phyloP scores from a whole-genome alignment of 768 basidiomycete genomes.

The Jaapia argillacea region DNA sequence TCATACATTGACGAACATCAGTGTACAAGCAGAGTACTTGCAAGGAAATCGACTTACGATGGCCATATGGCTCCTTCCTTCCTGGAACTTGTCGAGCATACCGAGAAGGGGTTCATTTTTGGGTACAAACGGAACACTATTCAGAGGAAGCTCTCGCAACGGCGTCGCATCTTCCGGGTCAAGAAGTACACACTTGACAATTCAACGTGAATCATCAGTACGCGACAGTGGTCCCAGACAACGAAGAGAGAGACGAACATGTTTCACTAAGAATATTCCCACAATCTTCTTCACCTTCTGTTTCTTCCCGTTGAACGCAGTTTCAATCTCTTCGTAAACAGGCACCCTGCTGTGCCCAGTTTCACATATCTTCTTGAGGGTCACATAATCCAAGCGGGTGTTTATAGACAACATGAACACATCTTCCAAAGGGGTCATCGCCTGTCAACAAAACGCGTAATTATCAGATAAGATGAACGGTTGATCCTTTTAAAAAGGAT shows the following conservation, averaged over 20 bases:
- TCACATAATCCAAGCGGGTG: conserved; percentile 71
- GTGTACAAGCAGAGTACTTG: conserved; percentile 29
- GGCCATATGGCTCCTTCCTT: conserved; percentile 87
- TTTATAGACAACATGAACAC: conserved; percentile 89
- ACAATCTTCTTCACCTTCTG: conserved; percentile 71
- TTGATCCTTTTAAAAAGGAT: no score
- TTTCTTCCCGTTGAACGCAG: conserved; percentile 13
- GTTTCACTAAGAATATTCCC: conserved; percentile 82
- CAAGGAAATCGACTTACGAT: conserved; percentile 76
- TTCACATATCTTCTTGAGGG: conserved; percentile 27
- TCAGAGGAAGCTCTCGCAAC: conserved; percentile 72
- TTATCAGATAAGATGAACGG: neutral
- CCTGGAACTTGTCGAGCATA: conserved; percentile 83
- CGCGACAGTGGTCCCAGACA: neutral
- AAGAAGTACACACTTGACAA: conserved; percentile 72
- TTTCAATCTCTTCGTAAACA: conserved; percentile 12
- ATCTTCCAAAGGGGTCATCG: conserved; percentile 71
- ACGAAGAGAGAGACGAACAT: conserved; percentile 23
- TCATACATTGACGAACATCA: neutral
- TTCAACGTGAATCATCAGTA: neutral
- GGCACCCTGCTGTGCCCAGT: conserved; percentile 14
- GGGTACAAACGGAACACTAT: conserved; percentile 80
- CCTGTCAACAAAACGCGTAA: conserved; percentile 23
- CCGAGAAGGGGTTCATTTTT: conserved; percentile 79
- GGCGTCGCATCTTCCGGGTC: conserved; percentile 86